These are phyloP conservation scores for Kurtzmaniella quercitrusa DNA, from an alignment of 1,139 yeast species.

Conservation along the genomic window DNA sequence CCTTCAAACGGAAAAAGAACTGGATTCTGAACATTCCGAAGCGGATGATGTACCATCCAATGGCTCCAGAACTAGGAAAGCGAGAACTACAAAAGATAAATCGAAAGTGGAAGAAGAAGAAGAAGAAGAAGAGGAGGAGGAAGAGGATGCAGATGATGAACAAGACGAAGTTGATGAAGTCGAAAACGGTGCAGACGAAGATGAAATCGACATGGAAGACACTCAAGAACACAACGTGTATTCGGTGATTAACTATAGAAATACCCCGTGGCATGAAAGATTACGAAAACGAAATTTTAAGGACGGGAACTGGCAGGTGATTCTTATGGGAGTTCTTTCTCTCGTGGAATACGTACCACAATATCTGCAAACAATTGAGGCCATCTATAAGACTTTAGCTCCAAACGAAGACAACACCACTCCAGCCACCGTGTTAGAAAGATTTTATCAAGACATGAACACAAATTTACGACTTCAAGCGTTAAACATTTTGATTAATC, in stretches of 20 bases:
- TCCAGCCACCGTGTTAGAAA: constrained; percentile 42
- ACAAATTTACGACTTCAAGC: constrained; percentile 48
- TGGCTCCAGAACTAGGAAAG: constrained; percentile 1
- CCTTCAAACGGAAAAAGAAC: constrained; percentile 7
- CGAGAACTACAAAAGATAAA: constrained; percentile 6
- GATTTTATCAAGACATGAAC: constrained; percentile 48
- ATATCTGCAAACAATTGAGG: constrained; percentile 43
- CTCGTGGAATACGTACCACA: constrained; percentile 56
- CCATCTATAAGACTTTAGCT: constrained; percentile 50
- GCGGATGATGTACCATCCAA: constrained; percentile 10
- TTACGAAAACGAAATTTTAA: constrained; percentile 69
- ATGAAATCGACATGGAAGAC: constrained; percentile 13
- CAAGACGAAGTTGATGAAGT: constrained; percentile 14
- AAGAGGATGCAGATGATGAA: constrained; percentile 17
- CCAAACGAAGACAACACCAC: constrained; percentile 51
- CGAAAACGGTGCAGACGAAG: constrained; percentile 12
- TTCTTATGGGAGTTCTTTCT: constrained; percentile 67
- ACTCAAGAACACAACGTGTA: constrained; percentile 46
- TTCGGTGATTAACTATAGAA: constrained; percentile 55
- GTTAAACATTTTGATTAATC: constrained; percentile 52
- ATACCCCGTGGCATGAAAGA: constrained; percentile 72
- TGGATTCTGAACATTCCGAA: constrained; percentile 8
- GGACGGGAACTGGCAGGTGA: constrained; percentile 84
- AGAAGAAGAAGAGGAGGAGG: constrained; percentile 24
- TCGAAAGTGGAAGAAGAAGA: constrained; percentile 21